Evolutionary conservation across 768 basidiomycete species (phyloP), one percentile per base, ranked within the genome.

Genomic region (Pulveroboletus sp.): DNA sequence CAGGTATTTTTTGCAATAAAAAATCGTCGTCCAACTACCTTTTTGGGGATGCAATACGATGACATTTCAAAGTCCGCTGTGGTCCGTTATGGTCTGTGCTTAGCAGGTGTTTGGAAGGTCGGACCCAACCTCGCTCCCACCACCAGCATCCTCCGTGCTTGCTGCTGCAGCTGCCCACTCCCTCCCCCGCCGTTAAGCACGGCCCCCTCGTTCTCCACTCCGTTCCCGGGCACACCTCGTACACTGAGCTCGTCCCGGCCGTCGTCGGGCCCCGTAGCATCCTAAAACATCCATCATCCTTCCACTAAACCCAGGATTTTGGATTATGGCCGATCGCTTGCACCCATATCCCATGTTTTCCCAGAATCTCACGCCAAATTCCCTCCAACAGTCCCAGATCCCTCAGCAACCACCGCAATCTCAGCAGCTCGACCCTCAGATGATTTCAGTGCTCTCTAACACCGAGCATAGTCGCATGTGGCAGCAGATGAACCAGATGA

Each of bases 281-380:
- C 54, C 53, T 57, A 62, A 62, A 64, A 65, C 64, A 62, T 62
- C 50, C 59, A 62, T 56, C 63, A 52, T 63, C 61, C 48, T 52
- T 48, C 56, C 55, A 49, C 46, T 58, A 53, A 54, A 60, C 55
- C 51, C 62, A 55, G 51, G 52, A 54, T 57, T 56, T 57, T 66
- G 70, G 70, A 72, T 70, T 68, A 82, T 83, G 82, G 80, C 82
- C 64, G 81, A 84, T 78, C 80, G 77, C 66, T 63, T 74, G 45
- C 62, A 74, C 60, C 75, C 73, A 67, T 83, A 81, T 65, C 55
- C 72, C 58, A 79, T 84, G 76, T 68, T 79, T 39, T 67, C 78
- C 51, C 67, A 63, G 58, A 74, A 69, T 66, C 77, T 81, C 67
- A 72, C 70, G 50, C 66, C 71, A 49, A 69, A 56, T 50, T 65